Percentiles rank a stretch among this genome's conserved stretches.
Conservation (phyloP, 2,329 filamentous ascomycete species). For the Fusarium irregulare region DNA sequence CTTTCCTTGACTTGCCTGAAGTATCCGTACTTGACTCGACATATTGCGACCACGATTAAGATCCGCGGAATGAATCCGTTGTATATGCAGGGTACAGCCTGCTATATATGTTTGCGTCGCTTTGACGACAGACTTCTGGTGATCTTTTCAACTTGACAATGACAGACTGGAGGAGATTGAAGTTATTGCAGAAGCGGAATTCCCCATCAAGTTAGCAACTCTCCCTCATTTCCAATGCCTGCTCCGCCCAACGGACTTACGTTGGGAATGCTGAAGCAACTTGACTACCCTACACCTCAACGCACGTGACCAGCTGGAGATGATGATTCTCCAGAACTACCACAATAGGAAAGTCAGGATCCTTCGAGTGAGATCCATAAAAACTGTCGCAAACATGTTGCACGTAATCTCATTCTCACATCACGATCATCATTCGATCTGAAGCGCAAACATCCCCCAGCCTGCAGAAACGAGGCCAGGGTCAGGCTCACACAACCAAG, state of each 20-base stretch:
- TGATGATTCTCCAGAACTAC: neutral
- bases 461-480: neutral
- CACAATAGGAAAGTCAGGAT: slow-evolving; percentile 22
- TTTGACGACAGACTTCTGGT: accelerated
- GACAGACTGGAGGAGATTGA: neutral
- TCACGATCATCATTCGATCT: neutral
- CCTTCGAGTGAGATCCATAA: slow-evolving; percentile 25
- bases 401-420: neutral
- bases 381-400: slow-evolving; percentile 16
- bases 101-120: neutral
- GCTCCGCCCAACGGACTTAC: neutral
- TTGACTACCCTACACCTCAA: slow-evolving; percentile 3
- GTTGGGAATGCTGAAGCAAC: neutral
- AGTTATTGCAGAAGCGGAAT: neutral
- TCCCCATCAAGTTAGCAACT: neutral
- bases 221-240: neutral
- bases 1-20: neutral
- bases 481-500: neutral
- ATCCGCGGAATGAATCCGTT: neutral
- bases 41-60: neutral
- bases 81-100: neutral
- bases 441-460: neutral
- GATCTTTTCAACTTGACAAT: neutral
- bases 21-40: neutral
- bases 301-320: slow-evolving; percentile 2